These are phyloP conservation scores for Zizania palustris DNA, from an alignment of 202 grass and related monocot genomes.

Conservation along the genomic window DNA sequence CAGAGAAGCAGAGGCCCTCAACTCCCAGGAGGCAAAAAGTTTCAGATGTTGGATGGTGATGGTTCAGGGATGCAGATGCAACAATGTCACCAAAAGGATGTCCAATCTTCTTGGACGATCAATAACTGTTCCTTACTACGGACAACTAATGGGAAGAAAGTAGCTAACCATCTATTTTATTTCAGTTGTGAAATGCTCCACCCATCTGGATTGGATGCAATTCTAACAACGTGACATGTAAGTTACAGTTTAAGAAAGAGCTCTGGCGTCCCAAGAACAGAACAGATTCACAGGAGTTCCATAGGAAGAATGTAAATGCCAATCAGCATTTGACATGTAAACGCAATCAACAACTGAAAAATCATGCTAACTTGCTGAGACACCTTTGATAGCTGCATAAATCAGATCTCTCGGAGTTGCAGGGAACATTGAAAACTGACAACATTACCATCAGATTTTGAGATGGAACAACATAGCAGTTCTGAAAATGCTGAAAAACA, in stretches of 20 bases:
- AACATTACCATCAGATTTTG: not conserved
- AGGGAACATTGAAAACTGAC: conserved; percentile 2
- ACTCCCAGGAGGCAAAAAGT: not conserved
- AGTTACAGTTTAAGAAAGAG: not conserved
- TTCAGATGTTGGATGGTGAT: not conserved
- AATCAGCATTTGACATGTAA: conserved; percentile 9
- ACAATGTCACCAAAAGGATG: not conserved
- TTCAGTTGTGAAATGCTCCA: conserved; percentile 23
- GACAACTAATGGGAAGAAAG: conserved; percentile 36
- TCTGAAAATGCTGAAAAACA: not conserved
- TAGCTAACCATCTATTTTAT: conserved; percentile 23
- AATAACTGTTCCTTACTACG: conserved; percentile 21
- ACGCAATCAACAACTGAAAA: not conserved
- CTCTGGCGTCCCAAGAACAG: not conserved
- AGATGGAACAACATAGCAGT: not conserved
- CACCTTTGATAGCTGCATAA: conserved; percentile 8
- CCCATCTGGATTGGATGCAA: not conserved
- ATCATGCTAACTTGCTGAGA: not conserved
- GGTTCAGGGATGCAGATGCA: not conserved
- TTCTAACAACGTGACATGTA: not conserved
- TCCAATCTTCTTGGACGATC: not conserved
- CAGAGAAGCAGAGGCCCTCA: not conserved
- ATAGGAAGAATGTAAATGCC: not conserved
- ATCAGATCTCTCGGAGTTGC: not conserved
- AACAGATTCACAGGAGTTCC: not conserved